phyloP scores from a whole-genome alignment of 2,329 filamentous ascomycete species.

The Penicillium brasilianum region DNA sequence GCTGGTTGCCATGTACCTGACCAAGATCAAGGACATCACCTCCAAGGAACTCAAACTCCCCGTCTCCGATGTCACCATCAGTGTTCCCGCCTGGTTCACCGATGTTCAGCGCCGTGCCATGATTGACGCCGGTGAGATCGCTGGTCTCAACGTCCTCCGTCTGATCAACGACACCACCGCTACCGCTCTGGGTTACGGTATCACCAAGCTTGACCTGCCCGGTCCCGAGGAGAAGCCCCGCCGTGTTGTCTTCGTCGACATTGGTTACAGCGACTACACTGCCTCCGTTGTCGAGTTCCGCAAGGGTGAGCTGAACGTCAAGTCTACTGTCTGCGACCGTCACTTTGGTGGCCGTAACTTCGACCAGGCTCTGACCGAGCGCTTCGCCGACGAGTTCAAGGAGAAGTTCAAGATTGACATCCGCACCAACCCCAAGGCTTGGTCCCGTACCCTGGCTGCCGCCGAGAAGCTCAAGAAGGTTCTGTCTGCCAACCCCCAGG shows the following conservation, averaged over 20 bases:
- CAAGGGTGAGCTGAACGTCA: conserved; percentile 94
- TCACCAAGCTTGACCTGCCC: conserved; percentile 95
- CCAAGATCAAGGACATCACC: conserved; percentile 89
- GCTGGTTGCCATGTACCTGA: conserved; percentile 92
- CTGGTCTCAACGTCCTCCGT: conserved; percentile 87
- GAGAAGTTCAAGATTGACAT: conserved; percentile 98
- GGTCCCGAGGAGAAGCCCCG: conserved; percentile 86
- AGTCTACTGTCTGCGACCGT: conserved; percentile 88
- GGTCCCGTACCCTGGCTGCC: conserved; percentile 81
- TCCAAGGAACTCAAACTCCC: conserved; percentile 85
- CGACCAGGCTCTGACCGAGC: conserved; percentile 91
- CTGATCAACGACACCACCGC: conserved; percentile 98
- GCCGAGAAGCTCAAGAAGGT: conserved; percentile 99
- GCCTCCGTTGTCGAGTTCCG: conserved; percentile 93
- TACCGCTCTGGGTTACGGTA: conserved; percentile 93
- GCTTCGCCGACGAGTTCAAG: conserved; percentile 95
- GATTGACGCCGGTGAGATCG: conserved; percentile 90
- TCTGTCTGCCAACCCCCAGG: conserved; percentile 89
- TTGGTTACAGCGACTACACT: conserved; percentile 96
- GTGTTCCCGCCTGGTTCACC: conserved; percentile 95
- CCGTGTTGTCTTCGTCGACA: conserved; percentile 88
- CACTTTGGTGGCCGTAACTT: conserved; percentile 98
- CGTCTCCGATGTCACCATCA: conserved; percentile 91
- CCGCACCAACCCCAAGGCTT: conserved; percentile 84
- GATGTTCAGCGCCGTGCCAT: conserved; percentile 88